Conservation (phyloP, 1,139 yeast species). For the Blastobotrys elegans region DNA sequence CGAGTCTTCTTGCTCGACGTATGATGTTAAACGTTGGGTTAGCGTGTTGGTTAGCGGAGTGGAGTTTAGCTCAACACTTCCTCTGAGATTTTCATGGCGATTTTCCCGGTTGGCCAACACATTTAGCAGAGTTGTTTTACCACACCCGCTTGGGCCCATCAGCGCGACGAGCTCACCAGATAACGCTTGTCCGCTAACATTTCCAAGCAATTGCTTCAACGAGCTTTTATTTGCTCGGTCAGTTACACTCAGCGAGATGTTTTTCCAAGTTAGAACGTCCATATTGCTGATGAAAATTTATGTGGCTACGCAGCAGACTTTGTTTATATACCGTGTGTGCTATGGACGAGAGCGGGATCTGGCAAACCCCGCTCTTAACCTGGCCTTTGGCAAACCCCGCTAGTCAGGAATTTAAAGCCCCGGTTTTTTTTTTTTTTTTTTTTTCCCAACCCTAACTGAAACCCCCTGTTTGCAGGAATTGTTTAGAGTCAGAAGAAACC, state of each 20-base stretch:
- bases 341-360: background rate
- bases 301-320: too few species aligned
- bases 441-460: too few species aligned
- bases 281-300: too few species aligned
- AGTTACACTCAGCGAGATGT: slow-evolving; percentile 3
- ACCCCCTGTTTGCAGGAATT: too few species aligned
- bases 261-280: background rate
- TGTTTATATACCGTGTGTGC: too few species aligned
- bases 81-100: slow-evolving; percentile 7
- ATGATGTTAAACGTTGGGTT: slow-evolving; percentile 50
- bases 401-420: background rate
- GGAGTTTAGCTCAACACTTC: slow-evolving; percentile 12
- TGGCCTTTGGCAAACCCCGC: background rate
- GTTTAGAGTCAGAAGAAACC: too few species aligned
- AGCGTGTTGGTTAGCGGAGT: slow-evolving; percentile 3
- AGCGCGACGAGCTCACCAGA: slow-evolving; percentile 32
- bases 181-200: slow-evolving; percentile 1
- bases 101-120: slow-evolving; percentile 39
- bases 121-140: slow-evolving; percentile 45
- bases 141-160: slow-evolving; percentile 51
- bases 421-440: too few species aligned
- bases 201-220: slow-evolving; percentile 1
- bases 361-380: background rate
- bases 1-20: slow-evolving; percentile 56
- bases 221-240: slow-evolving; percentile 2